phyloP scores from a whole-genome alignment of 1,139 yeast genomes.

The Zygoascus sp. region DNA sequence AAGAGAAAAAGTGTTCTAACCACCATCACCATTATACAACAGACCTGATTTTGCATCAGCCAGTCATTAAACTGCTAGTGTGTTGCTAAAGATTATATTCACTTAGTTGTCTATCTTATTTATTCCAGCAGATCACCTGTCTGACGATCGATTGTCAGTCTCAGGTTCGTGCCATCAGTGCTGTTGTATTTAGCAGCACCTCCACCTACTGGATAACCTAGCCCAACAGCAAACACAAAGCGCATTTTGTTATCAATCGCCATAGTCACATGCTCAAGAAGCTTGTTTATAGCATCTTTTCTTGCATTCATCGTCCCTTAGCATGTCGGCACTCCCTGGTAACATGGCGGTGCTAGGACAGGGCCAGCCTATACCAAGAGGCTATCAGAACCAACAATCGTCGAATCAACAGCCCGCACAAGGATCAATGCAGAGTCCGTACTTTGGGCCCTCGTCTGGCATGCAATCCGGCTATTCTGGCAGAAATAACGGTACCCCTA shows the following conservation, averaged over 20 bases:
- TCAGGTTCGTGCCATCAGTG: no score
- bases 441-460: slow-evolving; percentile 6
- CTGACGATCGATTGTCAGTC: no score
- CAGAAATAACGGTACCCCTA: slow-evolving; percentile 7
- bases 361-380: slow-evolving; percentile 11
- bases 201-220: no score
- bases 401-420: slow-evolving; percentile 8
- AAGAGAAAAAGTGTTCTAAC: not conserved
- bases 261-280: not conserved
- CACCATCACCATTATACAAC: not conserved
- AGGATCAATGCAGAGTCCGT: slow-evolving; percentile 6
- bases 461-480: slow-evolving; percentile 5
- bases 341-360: slow-evolving; percentile 11
- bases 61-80: no score
- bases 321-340: slow-evolving; percentile 2
- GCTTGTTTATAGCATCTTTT: not conserved
- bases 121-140: no score
- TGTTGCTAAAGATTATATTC: no score
- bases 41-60: no score
- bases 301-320: not conserved
- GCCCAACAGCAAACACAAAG: no score
- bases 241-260: no score
- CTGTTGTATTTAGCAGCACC: no score
- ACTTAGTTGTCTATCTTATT: no score
- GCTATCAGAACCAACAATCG: slow-evolving; percentile 9